Evolutionary conservation across 108 stramenopile species (phyloP), one percentile per base, ranked within the genome.

Genomic region (Craspedostauros australis): DNA sequence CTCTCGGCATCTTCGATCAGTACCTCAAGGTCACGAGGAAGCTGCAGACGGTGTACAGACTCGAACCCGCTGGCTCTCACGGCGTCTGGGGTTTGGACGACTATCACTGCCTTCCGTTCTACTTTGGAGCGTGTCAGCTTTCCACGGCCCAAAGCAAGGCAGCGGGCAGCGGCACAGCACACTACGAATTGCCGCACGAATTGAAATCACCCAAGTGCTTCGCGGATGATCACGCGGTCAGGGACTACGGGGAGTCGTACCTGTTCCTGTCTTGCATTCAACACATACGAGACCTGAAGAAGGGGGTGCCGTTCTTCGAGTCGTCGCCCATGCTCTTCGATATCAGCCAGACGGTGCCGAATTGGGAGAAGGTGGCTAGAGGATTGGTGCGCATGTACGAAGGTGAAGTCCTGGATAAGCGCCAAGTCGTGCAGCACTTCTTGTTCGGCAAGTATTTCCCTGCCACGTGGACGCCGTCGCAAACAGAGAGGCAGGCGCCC

Each of bases 1-100:
- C 90, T 2, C 47, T 91, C 8, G 66, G 79, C 6, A 69, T 91
- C 15, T 77, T 72, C 22, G 54, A 73, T 62, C 78, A 72, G 1
- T 93, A 93, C 58, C 57, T 93, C 8, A 57, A 72, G 31, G 85
- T 86, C 8, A 84, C 82, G 15, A 58, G 83, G 24, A 68, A 78
- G n/a, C 39, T 93, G 38, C 91, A 93, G 60, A 66, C 71, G 43
- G 84, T 85, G 22, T 97, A 97, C 72, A 76, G 89, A 66, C 73
- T 97, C 1, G 96, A 97, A 70, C 96, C 96, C 12, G 96, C 96
- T 4, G 96, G 96, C 16, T 83, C 80, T 21, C 90, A 91, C 56
- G 90, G 96, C 18, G 96, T 97, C 16, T 97, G 96, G 96, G 96
- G 96, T 27, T 58, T 97, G 46, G 96, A 97, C 56, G 96, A 97